Evolutionary conservation across 202 grass and related monocot genomes (phyloP).

Genomic region (Alloteropsis angusta): DNA sequence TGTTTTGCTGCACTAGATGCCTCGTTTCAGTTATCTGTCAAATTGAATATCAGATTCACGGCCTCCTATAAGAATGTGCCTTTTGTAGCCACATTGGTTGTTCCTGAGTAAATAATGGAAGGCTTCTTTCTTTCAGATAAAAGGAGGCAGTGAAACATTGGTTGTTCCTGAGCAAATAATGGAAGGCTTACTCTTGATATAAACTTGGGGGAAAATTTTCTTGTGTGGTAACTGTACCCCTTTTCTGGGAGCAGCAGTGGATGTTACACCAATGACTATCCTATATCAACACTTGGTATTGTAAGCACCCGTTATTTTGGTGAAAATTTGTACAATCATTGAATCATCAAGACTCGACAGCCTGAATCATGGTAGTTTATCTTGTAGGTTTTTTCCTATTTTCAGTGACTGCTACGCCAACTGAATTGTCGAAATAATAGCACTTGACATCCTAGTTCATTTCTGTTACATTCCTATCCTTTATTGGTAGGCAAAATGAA

Average conservation of each 20-base stretch:
- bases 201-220: background rate
- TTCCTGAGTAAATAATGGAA: too few species aligned
- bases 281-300: constrained; percentile 4
- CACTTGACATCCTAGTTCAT: background rate
- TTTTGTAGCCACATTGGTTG: background rate
- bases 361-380: background rate
- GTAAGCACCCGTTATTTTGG: constrained; percentile 11
- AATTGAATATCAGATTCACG: background rate
- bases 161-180: constrained; percentile 20
- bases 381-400: background rate
- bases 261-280: constrained; percentile 3
- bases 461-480: background rate
- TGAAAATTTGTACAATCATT: constrained; percentile 12
- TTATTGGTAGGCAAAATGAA: background rate
- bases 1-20: background rate
- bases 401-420: background rate
- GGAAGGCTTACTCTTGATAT: constrained; percentile 26
- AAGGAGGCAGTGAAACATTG: background rate
- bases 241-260: background rate
- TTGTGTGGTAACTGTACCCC: background rate
- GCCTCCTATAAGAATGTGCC: background rate
- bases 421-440: background rate
- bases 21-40: background rate
- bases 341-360: background rate
- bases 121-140: constrained; percentile 8